Base-by-base conservation (phyloP, 2,329 filamentous ascomycete species). In the Colletotrichum liriopes region DNA sequence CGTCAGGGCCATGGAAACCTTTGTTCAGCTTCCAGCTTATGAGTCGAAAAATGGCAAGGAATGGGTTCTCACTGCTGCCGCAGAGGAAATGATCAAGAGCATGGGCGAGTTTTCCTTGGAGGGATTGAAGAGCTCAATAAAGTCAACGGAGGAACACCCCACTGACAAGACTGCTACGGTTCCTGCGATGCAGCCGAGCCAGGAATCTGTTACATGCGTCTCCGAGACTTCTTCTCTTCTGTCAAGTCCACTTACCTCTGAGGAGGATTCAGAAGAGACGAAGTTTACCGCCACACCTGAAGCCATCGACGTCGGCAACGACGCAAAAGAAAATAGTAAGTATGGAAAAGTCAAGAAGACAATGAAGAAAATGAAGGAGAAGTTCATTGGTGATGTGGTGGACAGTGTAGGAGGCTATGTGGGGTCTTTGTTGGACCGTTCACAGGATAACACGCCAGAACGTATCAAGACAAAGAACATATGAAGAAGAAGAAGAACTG, bases 1-100 rank as follows among this genome's bases (percentile, higher is more conserved):
- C 12, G 35, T 58, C 35, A 41, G 14, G 9, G n/a, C 55, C 55
- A 41, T 58, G 55, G 55, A 58, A 18, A 9, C 18, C 20, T 41
- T 58, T 58, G 55, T 58, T 4, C 37, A 18, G 55, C 55, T 58
- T 14, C n/a, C 55, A 2, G 55, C 55, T 16, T 41, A 58, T 16
- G 55, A 41, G 35, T 41, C 12, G n/a, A 58, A 16, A 23, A 35
- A 26, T 41, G 35, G n/a, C 20, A 7, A 58, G 18, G 5, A 26
- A 2, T 58, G 55, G 55, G 12, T 16, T n/a, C 55, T 58, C 55
- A 41, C 55, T 12, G 7, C 1, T 16, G 37, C 55, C 8, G 55
- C 55, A 9, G n/a, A 26, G 35, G 20, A 58, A 7, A 43, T 26
- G 6, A 41, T 43, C 14, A 58, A 23, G 5, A 16, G 1, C 3